Conservation (phyloP, 768 basidiomycete species). For the Leccinum boreale region DNA sequence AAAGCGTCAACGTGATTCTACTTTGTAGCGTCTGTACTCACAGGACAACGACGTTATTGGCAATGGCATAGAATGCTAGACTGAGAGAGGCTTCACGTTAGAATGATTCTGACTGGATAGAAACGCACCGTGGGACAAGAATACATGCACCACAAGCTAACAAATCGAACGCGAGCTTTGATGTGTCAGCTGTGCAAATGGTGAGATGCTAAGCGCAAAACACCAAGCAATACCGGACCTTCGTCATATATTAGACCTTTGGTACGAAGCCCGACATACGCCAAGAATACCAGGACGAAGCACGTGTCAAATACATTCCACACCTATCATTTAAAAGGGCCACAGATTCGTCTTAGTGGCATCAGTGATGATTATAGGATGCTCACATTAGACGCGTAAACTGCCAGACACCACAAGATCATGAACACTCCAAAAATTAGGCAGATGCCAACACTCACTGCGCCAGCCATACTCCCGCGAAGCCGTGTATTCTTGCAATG, state of each 20-base stretch:
- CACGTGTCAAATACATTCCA: conserved; percentile 90
- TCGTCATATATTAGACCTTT: conserved; percentile 56
- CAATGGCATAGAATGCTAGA: conserved; percentile 76
- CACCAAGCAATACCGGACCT: conserved; percentile 34
- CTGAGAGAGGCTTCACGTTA: conserved; percentile 29
- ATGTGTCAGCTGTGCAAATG: conserved; percentile 38
- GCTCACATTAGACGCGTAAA: conserved; percentile 79
- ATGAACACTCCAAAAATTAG: not conserved
- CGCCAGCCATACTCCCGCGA: conserved; percentile 86
- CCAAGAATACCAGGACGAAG: conserved; percentile 66
- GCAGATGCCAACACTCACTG: conserved; percentile 49
- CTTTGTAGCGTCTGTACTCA: conserved; percentile 33
- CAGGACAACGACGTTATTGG: conserved; percentile 78
- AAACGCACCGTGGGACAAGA: conserved; percentile 69
- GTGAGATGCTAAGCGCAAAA: not conserved
- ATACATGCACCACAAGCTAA: conserved; percentile 84
- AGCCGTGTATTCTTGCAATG: conserved; percentile 84
- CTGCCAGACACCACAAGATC: conserved; percentile 29
- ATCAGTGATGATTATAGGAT: not conserved
- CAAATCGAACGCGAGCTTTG: conserved; percentile 72
- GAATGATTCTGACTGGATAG: not conserved
- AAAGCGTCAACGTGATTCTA: conserved; percentile 6
- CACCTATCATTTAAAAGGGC: conserved; percentile 44
- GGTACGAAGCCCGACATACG: conserved; percentile 62
- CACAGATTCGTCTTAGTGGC: not conserved